Conservation (phyloP, 495 filamentous ascomycete species). For the Penicillium tannophilum region DNA sequence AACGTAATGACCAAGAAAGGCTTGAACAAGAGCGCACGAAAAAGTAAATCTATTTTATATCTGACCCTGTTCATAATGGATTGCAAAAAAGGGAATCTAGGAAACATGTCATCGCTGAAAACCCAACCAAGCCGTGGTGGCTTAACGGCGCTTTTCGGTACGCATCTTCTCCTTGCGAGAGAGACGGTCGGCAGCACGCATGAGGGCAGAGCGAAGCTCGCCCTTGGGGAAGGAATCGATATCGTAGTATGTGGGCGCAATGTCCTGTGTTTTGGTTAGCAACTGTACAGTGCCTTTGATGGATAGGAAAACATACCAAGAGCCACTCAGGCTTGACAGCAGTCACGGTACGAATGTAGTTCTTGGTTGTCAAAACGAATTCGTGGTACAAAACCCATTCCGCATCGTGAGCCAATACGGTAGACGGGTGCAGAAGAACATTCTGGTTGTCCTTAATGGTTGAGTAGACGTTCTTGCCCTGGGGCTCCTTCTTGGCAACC, state of each 20-base stretch:
- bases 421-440: constrained; percentile 91
- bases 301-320: constrained; percentile 60
- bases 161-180: constrained; percentile 70
- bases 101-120: constrained; percentile 9
- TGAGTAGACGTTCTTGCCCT: constrained; percentile 75
- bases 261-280: constrained; percentile 60
- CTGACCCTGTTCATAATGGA: neutral
- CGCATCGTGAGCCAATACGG: constrained; percentile 77
- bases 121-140: no score
- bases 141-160: constrained; percentile 39
- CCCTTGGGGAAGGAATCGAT: constrained; percentile 80
- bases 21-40: no score
- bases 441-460: constrained; percentile 94
- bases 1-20: no score
- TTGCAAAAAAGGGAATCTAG: constrained; percentile 21
- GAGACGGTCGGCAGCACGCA: constrained; percentile 73
- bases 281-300: neutral
- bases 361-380: constrained; percentile 96
- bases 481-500: constrained; percentile 84
- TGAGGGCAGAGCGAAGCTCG: constrained; percentile 76
- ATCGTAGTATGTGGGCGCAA: constrained; percentile 91
- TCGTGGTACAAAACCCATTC: constrained; percentile 99
- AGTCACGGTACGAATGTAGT: constrained; percentile 72
- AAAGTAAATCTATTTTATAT: constrained; percentile 2
- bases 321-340: constrained; percentile 75